Percentiles rank a stretch among this genome's conserved stretches.
These are phyloP conservation scores for Gossypium sturtianum DNA, from an alignment of 345 rosid genomes.

Conservation along the genomic window DNA sequence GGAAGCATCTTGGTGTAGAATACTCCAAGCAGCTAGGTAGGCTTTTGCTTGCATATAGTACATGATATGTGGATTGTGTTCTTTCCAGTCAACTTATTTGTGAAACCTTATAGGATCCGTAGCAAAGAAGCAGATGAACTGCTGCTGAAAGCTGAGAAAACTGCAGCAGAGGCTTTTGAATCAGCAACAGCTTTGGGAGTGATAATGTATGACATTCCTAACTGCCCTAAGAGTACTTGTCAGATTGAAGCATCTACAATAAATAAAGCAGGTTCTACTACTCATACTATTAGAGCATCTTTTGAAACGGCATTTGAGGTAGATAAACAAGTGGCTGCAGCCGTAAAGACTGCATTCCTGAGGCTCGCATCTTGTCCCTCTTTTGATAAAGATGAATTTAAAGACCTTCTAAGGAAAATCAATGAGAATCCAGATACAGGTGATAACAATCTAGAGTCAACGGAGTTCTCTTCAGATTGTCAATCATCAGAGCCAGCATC, in stretches of 20 bases:
- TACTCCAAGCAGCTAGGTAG: constrained; percentile 87
- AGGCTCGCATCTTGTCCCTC: constrained; percentile 53
- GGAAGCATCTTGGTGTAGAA: constrained; percentile 93
- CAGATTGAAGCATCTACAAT: constrained; percentile 42
- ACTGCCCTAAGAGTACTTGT: constrained; percentile 47
- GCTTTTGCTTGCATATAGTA: not conserved
- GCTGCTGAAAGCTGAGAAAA: constrained; percentile 59
- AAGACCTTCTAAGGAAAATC: constrained; percentile 61
- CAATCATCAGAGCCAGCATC: constrained; percentile 59
- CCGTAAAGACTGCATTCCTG: constrained; percentile 71
- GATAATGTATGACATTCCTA: constrained; percentile 75
- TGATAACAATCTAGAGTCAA: constrained; percentile 33
- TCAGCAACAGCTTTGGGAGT: constrained; percentile 85
- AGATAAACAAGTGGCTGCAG: constrained; percentile 89
- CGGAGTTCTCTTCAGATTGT: constrained; percentile 48
- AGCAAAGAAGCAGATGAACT: constrained; percentile 65
- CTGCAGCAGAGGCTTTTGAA: constrained; percentile 78
- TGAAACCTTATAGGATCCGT: constrained; percentile 48
- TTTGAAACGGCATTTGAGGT: constrained; percentile 91
- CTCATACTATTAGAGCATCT: constrained; percentile 74
- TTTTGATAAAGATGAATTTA: constrained; percentile 63
- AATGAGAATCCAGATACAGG: constrained; percentile 62
- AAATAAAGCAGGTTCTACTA: constrained; percentile 48
- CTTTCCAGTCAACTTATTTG: not conserved
- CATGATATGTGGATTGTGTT: not conserved